Evolutionary conservation across 352 stramenopile species (phyloP).

Genomic region (Blastocystis sp.): DNA sequence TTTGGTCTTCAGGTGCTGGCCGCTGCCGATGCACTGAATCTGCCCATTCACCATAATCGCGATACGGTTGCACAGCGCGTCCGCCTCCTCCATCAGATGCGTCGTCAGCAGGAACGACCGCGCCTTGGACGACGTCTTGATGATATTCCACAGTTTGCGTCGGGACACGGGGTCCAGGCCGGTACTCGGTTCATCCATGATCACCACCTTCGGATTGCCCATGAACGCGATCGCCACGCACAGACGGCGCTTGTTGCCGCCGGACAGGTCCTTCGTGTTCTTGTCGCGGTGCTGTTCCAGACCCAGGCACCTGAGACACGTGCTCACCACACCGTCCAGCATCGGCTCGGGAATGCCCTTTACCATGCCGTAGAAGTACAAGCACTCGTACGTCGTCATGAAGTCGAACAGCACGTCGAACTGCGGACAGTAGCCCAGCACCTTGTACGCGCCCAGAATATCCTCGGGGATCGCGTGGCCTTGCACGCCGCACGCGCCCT

Average conservation of each 20-base stretch:
- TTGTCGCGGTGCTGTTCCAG: conserved; percentile 56
- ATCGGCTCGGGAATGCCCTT: conserved; percentile 78
- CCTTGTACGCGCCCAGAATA: conserved; percentile 75
- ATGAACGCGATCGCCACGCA: conserved; percentile 90
- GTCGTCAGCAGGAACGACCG: conserved; percentile 84
- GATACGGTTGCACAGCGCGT: conserved; percentile 87
- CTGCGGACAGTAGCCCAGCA: conserved; percentile 91
- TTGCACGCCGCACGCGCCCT: conserved; percentile 76
- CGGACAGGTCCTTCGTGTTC: conserved; percentile 76
- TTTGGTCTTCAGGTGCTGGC: conserved; percentile 89
- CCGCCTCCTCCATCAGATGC: conserved; percentile 92
- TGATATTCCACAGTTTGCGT: conserved; percentile 87
- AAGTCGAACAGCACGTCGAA: conserved; percentile 91
- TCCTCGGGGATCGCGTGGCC: conserved; percentile 80
- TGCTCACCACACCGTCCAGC: neutral
- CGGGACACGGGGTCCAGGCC: conserved; percentile 89
- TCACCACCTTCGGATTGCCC: conserved; percentile 82
- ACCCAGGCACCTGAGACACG: conserved; percentile 16
- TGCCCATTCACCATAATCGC: conserved; percentile 84
- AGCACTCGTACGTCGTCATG: conserved; percentile 88
- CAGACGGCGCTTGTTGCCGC: conserved; percentile 90
- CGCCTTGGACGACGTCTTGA: conserved; percentile 75
- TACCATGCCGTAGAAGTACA: conserved; percentile 88
- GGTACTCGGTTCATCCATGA: conserved; percentile 90
- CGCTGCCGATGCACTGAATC: conserved; percentile 78